Base-by-base conservation (phyloP, 2,329 filamentous ascomycete species). In the Hymenoscyphus fructigenus region DNA sequence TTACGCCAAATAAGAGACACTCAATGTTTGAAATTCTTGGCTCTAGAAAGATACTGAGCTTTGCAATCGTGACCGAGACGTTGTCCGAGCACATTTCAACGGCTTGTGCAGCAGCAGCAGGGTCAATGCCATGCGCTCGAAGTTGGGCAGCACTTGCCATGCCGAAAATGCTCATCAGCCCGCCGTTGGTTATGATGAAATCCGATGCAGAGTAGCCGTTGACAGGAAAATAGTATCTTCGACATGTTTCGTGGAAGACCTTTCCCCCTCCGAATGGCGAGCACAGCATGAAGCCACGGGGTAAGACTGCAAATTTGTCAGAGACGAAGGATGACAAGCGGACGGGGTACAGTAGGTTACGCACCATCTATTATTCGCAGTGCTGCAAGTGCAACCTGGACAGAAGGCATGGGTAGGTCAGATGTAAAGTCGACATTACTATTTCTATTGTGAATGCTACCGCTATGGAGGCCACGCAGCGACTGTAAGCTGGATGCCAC, bases 141-240 rank as follows among this genome's bases (percentile, higher is more conserved):
- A 36, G 34, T 36, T 36, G 34, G 14, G 34, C 10, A 36, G 34
- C 34, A 36, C 34, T 36, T 15, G 34, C 34, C 34, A 36, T 36
- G 34, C 34, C 34, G 34, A 36, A 3, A 36, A 36, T 36, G 34
- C 34, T 10, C 34, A 36, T 36, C 34, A 36, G 34, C 34, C 34
- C 34, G 34, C 34, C 34, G 34, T 36, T 36, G 34, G 34, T 36
- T 6, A 61, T 63, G n/a, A 66, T 56, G 55, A 66, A 63, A 17
- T 66, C 64, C 26, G 64, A 58, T n/a, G 32, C 44, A 32, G 64
- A 63, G 50, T 66, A 66, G 15, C 64, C 64, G 50, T 62, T 17
- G 23, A 63, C 38, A 10, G 64, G 64, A 44, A 66, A 66, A n/a
- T 63, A 66, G 38, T 57, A 38, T 32, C 41, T 63, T 28, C 63